These are phyloP conservation scores for Hirsutella rhossiliensis DNA, from an alignment of 2,329 filamentous ascomycete genomes.

Conservation along the genomic window DNA sequence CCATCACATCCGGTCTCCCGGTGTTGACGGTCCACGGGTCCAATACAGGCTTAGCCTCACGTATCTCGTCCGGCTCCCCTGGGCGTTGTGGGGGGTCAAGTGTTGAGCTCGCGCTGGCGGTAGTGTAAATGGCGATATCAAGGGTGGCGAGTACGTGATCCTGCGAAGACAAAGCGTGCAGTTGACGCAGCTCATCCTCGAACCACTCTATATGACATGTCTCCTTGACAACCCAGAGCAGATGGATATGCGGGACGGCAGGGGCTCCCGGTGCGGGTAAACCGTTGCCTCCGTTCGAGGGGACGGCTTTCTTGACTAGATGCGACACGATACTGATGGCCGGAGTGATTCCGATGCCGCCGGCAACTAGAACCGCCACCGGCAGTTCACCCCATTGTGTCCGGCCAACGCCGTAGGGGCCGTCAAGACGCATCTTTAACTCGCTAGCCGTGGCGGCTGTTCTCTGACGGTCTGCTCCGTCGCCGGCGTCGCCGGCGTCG, in stretches of 20 bases:
- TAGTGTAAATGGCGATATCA: neutral
- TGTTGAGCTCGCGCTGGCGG: neutral
- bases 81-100: too few species aligned
- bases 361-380: conserved; percentile 10
- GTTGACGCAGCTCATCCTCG: neutral
- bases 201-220: neutral
- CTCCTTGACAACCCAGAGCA: neutral
- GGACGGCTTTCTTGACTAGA: conserved; percentile 6
- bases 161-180: neutral
- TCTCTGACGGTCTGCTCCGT: too few species aligned
- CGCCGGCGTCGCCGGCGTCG: too few species aligned
- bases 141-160: neutral
- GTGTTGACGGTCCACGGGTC: neutral
- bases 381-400: conserved; percentile 8
- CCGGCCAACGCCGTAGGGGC: conserved; percentile 9
- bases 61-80: too few species aligned
- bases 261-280: neutral
- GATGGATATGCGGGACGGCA: neutral
- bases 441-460: neutral
- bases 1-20: neutral
- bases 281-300: too few species aligned
- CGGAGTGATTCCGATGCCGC: conserved; percentile 13
- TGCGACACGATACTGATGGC: conserved; percentile 11
- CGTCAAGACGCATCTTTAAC: conserved; percentile 7
- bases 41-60: neutral